Percentiles rank a stretch among this genome's conserved stretches.
phyloP scores from a whole-genome alignment of 2,329 filamentous ascomycete species.

The Cadophora luteo-olivacea region DNA sequence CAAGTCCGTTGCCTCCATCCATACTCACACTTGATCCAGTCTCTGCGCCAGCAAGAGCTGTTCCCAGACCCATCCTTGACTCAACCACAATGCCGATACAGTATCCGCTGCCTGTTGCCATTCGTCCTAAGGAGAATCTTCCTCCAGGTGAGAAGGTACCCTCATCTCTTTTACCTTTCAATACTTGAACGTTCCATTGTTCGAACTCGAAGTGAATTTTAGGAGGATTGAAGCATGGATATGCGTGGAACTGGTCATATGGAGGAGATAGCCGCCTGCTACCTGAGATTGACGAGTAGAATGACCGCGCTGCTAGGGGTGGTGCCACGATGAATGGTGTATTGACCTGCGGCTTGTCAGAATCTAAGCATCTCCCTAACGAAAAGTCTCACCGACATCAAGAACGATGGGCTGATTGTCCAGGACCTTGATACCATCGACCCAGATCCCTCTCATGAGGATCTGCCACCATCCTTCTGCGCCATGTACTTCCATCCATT shows the following conservation, averaged over 20 bases:
- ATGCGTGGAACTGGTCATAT: conserved; percentile 36
- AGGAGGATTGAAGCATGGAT: conserved; percentile 36
- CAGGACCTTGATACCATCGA: conserved; percentile 32
- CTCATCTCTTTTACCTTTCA: conserved; percentile 31
- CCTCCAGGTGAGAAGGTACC: conserved; percentile 30
- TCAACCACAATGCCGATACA: conserved; percentile 36
- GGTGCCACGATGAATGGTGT: conserved; percentile 38
- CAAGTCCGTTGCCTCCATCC: conserved; percentile 27
- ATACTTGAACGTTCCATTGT: conserved; percentile 28
- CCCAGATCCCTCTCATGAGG: conserved; percentile 33
- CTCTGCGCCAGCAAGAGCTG: conserved; percentile 8
- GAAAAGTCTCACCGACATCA: conserved; percentile 31
- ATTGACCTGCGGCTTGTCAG: conserved; percentile 31
- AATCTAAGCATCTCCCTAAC: too few relatives aligned
- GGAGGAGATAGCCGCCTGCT: conserved; percentile 31
- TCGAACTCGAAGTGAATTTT: conserved; percentile 35
- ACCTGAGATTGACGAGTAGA: conserved; percentile 35
- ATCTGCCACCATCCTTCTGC: conserved; percentile 40
- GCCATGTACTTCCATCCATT: conserved; percentile 36
- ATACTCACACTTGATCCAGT: not conserved
- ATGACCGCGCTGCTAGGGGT: conserved; percentile 29
- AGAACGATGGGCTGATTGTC: conserved; percentile 33
- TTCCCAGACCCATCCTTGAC: conserved; percentile 29
- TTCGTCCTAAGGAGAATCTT: conserved; percentile 34
- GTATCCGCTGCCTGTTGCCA: conserved; percentile 34